Conservation (phyloP, 1,139 yeast species). For the Zygosaccharomyces pseudobailii region DNA sequence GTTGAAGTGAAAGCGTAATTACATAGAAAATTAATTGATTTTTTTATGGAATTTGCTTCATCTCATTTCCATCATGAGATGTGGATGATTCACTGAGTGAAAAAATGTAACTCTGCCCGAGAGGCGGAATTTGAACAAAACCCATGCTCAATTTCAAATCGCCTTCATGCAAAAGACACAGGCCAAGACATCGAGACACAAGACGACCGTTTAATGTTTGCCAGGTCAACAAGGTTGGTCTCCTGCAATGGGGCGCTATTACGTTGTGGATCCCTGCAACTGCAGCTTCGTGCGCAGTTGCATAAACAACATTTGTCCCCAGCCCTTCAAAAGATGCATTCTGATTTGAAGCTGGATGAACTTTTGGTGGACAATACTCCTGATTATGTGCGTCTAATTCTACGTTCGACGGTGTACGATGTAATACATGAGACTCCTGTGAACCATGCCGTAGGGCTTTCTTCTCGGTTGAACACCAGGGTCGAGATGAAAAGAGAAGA, state of each 20-base stretch:
- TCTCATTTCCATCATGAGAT: background rate
- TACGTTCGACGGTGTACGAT: constrained; percentile 91
- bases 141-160: background rate
- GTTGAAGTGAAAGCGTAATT: too few species aligned
- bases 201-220: background rate
- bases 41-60: too few species aligned
- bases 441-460: constrained; percentile 67
- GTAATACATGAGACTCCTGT: constrained; percentile 89
- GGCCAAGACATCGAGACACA: background rate
- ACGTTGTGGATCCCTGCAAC: constrained; percentile 3
- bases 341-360: constrained; percentile 44
- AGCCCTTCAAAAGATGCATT: constrained; percentile 25
- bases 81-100: background rate
- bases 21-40: too few species aligned
- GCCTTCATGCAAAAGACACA: background rate
- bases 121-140: background rate
- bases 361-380: constrained; percentile 62
- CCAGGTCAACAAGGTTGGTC: background rate
- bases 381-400: constrained; percentile 84
- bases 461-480: constrained; percentile 67
- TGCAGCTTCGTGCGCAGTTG: constrained; percentile 13
- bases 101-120: background rate
- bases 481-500: constrained; percentile 87
- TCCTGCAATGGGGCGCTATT: background rate
- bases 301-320: constrained; percentile 22